Conservation (phyloP, 306 rosid species). For the Ormosia emarginata region DNA sequence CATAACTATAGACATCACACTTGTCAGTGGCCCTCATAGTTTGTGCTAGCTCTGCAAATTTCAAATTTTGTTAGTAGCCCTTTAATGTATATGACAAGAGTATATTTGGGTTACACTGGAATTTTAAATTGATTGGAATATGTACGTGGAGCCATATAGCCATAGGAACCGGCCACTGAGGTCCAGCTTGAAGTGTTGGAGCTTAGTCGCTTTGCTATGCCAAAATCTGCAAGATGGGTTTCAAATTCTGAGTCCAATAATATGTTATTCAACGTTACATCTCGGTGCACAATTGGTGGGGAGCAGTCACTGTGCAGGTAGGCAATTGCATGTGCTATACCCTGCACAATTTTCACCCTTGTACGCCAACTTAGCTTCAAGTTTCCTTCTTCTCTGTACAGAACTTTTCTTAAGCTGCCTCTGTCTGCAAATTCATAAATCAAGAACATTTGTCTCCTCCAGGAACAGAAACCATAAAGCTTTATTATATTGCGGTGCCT, state of each 20-base stretch:
- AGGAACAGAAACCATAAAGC: conserved; percentile 57
- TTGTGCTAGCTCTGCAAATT: conserved; percentile 58
- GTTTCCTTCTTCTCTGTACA: conserved; percentile 44
- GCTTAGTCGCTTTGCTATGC: conserved; percentile 56
- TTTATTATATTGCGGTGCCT: conserved; percentile 69
- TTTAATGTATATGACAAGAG: background rate
- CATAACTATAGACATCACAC: conserved; percentile 65
- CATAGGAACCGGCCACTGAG: conserved; percentile 61
- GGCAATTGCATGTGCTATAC: conserved; percentile 63
- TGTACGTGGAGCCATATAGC: conserved; percentile 84
- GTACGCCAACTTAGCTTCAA: conserved; percentile 43
- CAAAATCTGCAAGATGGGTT: conserved; percentile 64
- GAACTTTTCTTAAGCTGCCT: conserved; percentile 52
- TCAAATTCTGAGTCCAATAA: conserved; percentile 50
- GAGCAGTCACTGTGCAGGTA: conserved; percentile 66
- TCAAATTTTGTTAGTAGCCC: background rate
- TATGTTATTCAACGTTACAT: conserved; percentile 58
- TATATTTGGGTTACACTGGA: background rate
- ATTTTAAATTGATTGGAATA: background rate
- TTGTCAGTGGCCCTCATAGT: conserved; percentile 53
- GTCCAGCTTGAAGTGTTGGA: conserved; percentile 51
- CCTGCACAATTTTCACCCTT: conserved; percentile 53
- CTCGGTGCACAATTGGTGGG: conserved; percentile 62
- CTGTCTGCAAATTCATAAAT: conserved; percentile 48
- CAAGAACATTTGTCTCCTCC: conserved; percentile 47